phyloP scores from a whole-genome alignment of 495 filamentous ascomycete genomes.

The Apodospora peruviana region DNA sequence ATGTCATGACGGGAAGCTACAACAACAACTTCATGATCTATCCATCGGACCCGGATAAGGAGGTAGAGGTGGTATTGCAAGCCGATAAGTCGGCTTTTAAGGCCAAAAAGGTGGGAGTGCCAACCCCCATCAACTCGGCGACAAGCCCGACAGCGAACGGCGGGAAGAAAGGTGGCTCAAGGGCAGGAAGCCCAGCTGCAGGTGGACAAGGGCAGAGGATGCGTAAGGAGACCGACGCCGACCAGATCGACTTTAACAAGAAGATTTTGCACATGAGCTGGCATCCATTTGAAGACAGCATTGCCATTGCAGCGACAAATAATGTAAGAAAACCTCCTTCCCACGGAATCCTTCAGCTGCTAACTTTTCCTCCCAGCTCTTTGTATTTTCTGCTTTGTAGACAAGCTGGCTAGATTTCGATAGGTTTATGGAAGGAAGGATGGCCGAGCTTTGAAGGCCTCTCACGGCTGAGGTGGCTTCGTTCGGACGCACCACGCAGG shows the following conservation, averaged over 20 bases:
- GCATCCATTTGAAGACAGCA: conserved; percentile 99
- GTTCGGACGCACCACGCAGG: neutral
- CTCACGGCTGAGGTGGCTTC: neutral
- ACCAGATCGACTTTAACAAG: conserved; percentile 99
- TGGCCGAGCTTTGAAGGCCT: neutral
- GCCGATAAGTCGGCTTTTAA: conserved; percentile 99
- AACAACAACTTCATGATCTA: conserved; percentile 99
- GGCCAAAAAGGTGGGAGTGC: conserved; percentile 98
- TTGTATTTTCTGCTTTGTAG: conserved; percentile 97
- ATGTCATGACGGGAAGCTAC: conserved; percentile 99
- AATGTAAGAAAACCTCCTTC: conserved; percentile 63
- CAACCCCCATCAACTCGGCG: conserved; percentile 87
- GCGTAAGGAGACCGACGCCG: conserved; percentile 98
- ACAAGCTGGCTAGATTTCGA: conserved; percentile 2
- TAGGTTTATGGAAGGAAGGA: neutral
- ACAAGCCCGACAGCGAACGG: conserved; percentile 64
- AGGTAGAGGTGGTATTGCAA: conserved; percentile 94
- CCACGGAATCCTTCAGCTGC: conserved; percentile 1
- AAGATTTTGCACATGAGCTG: conserved; percentile 99
- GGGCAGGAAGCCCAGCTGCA: conserved; percentile 85
- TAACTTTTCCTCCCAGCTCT: conserved; percentile 57
- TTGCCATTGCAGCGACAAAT: conserved; percentile 98
- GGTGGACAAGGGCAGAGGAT: conserved; percentile 82
- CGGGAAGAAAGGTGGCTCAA: conserved; percentile 76
- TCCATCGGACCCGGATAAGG: conserved; percentile 88